phyloP scores from a whole-genome alignment of 1,139 yeast species.

The Yamadazyma aaseri region DNA sequence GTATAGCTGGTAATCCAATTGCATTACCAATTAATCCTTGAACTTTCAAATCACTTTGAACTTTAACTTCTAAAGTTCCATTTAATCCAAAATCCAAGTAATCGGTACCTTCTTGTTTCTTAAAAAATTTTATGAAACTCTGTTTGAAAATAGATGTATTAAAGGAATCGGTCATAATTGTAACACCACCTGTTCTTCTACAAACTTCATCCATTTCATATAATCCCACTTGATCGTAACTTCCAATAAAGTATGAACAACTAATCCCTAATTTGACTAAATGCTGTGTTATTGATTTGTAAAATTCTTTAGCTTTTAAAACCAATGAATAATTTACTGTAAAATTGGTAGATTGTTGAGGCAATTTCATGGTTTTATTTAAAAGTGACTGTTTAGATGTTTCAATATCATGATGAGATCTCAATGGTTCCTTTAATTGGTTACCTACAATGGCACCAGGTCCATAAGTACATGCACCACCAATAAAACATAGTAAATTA shows the following conservation, averaged over 20 bases:
- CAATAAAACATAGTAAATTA: conserved; percentile 57
- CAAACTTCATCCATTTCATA: conserved; percentile 63
- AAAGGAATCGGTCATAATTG: conserved; percentile 63
- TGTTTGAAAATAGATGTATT: conserved; percentile 65
- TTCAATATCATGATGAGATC: conserved; percentile 59
- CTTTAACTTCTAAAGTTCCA: conserved; percentile 57
- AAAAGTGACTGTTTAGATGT: conserved; percentile 32
- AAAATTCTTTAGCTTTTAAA: conserved; percentile 39
- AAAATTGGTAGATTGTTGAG: conserved; percentile 25
- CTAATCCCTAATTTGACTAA: conserved; percentile 48
- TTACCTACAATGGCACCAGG: conserved; percentile 54
- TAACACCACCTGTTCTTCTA: conserved; percentile 59
- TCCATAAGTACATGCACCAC: conserved; percentile 60
- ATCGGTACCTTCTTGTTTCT: conserved; percentile 27
- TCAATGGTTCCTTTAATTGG: conserved; percentile 49
- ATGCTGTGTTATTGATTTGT: conserved; percentile 42
- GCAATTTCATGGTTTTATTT: conserved; percentile 22
- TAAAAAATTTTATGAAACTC: conserved; percentile 55
- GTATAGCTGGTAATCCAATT: conserved; percentile 34
- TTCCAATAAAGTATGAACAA: conserved; percentile 58
- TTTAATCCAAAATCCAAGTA: conserved; percentile 53
- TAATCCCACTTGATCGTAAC: conserved; percentile 67
- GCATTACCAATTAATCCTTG: conserved; percentile 64
- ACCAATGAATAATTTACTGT: conserved; percentile 31
- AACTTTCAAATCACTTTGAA: conserved; percentile 47